Base-by-base conservation (phyloP, 2,329 filamentous ascomycete species). In the Colletotrichum sp. region DNA sequence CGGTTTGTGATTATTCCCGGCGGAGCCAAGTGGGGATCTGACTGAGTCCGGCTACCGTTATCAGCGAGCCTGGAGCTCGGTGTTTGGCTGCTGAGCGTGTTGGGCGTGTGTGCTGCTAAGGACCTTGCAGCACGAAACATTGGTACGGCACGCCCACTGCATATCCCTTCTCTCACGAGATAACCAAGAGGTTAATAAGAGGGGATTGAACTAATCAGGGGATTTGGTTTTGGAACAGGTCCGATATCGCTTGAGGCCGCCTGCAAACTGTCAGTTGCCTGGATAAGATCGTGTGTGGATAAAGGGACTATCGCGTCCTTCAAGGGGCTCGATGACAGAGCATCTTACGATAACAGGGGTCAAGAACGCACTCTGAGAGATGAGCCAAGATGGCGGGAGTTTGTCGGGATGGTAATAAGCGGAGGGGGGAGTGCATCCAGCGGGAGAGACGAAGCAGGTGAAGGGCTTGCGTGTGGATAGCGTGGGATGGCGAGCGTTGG, bases 271-370 rank as follows among this genome's bases (percentile, higher is more conserved):
- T 36, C 4, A 21, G 16, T 2, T n/a, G 56, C 62, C 4, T 16
- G 34, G 26, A 21, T 16, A 24, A 62, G 26, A 24, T 14, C 61
- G 24, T 12, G 52, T 30, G 32, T 48, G 73, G 68, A 36, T 55
- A 52, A 38, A n/a, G 34, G 18, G 21, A 38, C 14, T 28, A 34
- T 34, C 59, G 65, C 14, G 32, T 18, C 30, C 59, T 21, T 74
- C 67, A 70, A 65, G 59, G 24, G 55, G n/a, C 28, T 28, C 61
- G 21, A 62, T 62, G 67, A 71, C 67, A 65, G 67, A 74, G 67
- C 26, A 74, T 71, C 71, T 71, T 74, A 74, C 71, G 71, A 74
- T 66, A 14, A 8, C 28, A 61, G 36, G 68, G 67, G 59, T 32
- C 58, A 7, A n/a, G 4, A 36, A 28, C 28, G 67, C 58, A 38